A percentile compares a stretch with the other conserved stretches of the same genome.
Evolutionary conservation across 2,329 filamentous ascomycete species (phyloP).

Genomic region (Verticillium albo-atrum): DNA sequence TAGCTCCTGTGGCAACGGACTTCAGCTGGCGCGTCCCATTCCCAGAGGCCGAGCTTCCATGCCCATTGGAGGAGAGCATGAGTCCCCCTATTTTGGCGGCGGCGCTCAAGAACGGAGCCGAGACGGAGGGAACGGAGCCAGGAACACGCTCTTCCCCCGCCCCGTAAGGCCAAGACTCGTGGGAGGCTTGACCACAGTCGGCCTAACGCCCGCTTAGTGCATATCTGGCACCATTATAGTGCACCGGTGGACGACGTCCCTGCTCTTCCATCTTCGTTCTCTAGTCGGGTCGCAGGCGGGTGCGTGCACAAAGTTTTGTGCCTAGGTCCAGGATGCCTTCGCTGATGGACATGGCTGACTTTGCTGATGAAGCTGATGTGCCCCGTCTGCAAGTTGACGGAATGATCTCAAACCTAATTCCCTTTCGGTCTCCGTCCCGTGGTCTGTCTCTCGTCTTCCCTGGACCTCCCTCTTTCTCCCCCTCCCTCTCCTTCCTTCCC

Average conservation of each 20-base stretch:
- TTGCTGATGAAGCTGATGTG: background rate
- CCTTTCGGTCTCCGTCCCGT: background rate
- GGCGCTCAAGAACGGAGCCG: background rate
- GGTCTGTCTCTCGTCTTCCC: background rate
- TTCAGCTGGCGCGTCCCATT: background rate
- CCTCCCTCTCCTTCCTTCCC: background rate
- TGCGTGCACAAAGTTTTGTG: background rate
- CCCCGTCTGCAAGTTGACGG: background rate
- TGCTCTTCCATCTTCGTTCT: background rate
- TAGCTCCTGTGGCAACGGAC: background rate
- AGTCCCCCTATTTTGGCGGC: too few species aligned
- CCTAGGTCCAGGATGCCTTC: background rate
- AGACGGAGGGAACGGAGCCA: background rate
- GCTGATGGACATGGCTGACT: background rate
- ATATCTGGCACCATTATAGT: background rate
- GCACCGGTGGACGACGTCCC: background rate
- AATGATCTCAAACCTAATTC: background rate
- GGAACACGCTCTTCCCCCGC: too few species aligned
- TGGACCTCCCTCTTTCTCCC: too few species aligned
- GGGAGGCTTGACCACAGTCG: background rate
- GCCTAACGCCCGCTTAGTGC: background rate
- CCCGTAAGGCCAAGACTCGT: background rate
- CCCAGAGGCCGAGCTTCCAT: background rate
- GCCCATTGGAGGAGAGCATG: background rate
- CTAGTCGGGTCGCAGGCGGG: background rate